Percentiles rank a stretch among this genome's conserved stretches.
These are phyloP conservation scores for Globisporangium orthogonon DNA, from an alignment of 352 stramenopile species.

Conservation along the genomic window DNA sequence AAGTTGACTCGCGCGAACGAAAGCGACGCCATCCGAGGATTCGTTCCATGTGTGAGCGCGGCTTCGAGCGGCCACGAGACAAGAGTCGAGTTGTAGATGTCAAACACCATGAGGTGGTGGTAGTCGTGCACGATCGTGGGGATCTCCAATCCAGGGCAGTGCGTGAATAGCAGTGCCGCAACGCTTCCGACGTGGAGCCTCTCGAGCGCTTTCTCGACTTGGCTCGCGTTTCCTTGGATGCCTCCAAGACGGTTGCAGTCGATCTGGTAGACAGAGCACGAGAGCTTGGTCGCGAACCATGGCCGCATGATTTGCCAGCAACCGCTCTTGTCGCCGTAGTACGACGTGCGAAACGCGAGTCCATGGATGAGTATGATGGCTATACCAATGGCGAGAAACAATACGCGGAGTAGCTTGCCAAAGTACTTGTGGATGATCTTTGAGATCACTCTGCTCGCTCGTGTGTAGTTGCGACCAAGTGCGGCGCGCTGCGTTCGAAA, in stretches of 20 bases:
- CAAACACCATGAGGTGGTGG: slow-evolving; percentile 33
- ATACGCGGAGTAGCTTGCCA: slow-evolving; percentile 17
- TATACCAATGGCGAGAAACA: slow-evolving; percentile 13
- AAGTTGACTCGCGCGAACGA: slow-evolving; percentile 40
- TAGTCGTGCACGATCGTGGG: slow-evolving; percentile 24
- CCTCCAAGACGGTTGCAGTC: slow-evolving; percentile 23
- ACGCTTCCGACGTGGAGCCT: slow-evolving; percentile 25
- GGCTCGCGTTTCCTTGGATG: background rate
- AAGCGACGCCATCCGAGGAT: slow-evolving; percentile 29
- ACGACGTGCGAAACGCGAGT: slow-evolving; percentile 15
- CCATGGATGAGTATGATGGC: slow-evolving; percentile 8
- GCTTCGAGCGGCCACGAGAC: slow-evolving; percentile 25
- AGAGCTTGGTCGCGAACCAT: slow-evolving; percentile 23
- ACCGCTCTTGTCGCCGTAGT: slow-evolving; percentile 11
- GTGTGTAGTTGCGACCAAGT: background rate
- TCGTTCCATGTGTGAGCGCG: slow-evolving; percentile 27
- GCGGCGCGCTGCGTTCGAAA: background rate
- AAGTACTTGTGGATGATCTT: slow-evolving; percentile 17
- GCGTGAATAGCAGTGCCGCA: slow-evolving; percentile 33
- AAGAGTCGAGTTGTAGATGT: slow-evolving; percentile 53
- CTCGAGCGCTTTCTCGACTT: slow-evolving; percentile 7
- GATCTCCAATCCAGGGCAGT: slow-evolving; percentile 35
- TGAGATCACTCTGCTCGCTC: background rate
- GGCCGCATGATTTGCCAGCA: slow-evolving; percentile 20
- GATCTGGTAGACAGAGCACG: slow-evolving; percentile 28